These are phyloP conservation scores for Biscutella laevigata DNA, from an alignment of 441 rosid genomes.

Conservation along the genomic window DNA sequence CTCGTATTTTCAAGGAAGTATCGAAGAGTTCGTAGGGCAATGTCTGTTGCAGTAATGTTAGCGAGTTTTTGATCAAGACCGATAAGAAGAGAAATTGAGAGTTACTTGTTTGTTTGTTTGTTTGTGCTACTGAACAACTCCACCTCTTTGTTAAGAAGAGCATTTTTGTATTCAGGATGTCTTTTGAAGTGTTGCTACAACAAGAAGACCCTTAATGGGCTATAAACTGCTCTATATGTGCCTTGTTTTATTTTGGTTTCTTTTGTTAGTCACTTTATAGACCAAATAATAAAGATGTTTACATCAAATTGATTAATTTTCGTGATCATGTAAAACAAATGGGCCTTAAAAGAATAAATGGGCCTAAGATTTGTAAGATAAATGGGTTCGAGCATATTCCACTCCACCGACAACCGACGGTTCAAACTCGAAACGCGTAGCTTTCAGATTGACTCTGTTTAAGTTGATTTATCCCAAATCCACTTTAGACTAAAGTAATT, in stretches of 20 bases:
- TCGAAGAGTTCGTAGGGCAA: slow-evolving; percentile 18
- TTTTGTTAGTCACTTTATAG: no score
- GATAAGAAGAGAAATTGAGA: not conserved
- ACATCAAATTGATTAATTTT: no score
- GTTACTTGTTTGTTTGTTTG: slow-evolving; percentile 2
- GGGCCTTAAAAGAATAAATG: no score
- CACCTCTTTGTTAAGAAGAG: not conserved
- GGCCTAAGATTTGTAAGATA: not conserved
- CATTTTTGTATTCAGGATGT: no score
- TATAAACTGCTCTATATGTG: no score
- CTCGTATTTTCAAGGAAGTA: slow-evolving; percentile 65
- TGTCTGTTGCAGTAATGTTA: slow-evolving; percentile 13
- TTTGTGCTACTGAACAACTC: slow-evolving; percentile 1
- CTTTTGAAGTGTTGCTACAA: no score
- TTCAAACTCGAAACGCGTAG: slow-evolving; percentile 16
- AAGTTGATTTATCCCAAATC: slow-evolving; percentile 16
- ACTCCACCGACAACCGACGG: slow-evolving; percentile 23
- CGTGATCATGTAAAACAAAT: no score
- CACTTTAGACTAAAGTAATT: no score
- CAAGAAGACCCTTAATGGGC: no score
- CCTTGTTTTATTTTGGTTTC: no score
- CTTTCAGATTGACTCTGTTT: slow-evolving; percentile 1
- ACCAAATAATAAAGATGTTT: no score
- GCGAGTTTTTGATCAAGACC: slow-evolving; percentile 18
- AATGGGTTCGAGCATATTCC: slow-evolving; percentile 7